A percentile compares a stretch with the other conserved stretches of the same genome.
Conservation (phyloP, 495 filamentous ascomycete genomes). For the Neurospora sp. region DNA sequence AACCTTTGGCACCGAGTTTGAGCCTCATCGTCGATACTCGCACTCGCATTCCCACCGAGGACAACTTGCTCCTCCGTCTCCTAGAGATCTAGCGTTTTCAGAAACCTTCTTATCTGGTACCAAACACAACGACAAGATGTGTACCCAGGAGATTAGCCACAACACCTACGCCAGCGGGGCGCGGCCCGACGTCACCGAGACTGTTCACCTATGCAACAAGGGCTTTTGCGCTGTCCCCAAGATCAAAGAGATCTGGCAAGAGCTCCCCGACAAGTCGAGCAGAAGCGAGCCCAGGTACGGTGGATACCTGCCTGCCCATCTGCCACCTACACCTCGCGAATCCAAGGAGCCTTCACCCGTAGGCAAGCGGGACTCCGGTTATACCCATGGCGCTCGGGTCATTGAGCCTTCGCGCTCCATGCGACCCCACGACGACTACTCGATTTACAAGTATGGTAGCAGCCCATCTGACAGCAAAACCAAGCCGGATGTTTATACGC, state of each 20-base stretch:
- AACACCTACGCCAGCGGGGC: constrained; percentile 24
- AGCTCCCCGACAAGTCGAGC: not conserved
- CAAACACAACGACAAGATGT: constrained; percentile 30
- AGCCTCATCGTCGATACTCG: not conserved
- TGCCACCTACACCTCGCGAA: constrained; percentile 24
- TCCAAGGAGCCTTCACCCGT: constrained; percentile 34
- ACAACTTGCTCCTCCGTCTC: constrained; percentile 9
- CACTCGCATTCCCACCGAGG: not conserved
- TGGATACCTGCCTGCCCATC: constrained; percentile 14
- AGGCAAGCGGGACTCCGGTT: constrained; percentile 23
- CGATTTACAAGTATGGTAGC: not conserved
- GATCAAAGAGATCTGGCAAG: too few species aligned
- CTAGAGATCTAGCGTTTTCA: constrained; percentile 9
- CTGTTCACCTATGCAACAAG: constrained; percentile 3
- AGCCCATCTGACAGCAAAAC: not conserved
- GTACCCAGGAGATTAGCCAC: constrained; percentile 29
- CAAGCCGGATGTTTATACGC: not conserved
- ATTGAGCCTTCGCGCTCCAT: constrained; percentile 10
- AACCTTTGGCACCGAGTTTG: not conserved
- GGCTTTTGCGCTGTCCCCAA: too few species aligned
- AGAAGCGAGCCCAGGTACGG: constrained; percentile 15
- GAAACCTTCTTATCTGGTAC: constrained; percentile 14
- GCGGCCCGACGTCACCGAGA: constrained; percentile 18
- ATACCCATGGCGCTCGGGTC: constrained; percentile 23
- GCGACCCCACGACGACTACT: constrained; percentile 16